phyloP scores from a whole-genome alignment of 192 early-diverging fungal genomes.

The Coemansia sp. region DNA sequence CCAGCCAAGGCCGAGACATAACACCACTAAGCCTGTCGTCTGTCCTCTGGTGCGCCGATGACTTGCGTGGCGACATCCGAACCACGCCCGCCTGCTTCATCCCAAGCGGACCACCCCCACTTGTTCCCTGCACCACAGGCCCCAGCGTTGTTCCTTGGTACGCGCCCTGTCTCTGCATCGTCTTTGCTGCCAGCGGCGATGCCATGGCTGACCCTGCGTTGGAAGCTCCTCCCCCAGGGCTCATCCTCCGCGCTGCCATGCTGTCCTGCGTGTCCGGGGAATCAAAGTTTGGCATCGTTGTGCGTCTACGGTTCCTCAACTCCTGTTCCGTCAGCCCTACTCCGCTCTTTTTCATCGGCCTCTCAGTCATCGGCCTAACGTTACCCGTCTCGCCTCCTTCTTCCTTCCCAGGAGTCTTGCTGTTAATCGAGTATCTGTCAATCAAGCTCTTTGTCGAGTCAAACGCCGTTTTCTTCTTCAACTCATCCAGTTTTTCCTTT shows the following conservation, averaged over 20 bases:
- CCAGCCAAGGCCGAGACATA: conserved; percentile 70
- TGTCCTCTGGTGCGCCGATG: conserved; percentile 10
- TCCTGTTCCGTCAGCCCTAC: conserved; percentile 16
- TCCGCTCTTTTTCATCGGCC: conserved; percentile 1
- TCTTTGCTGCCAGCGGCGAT: conserved; percentile 55
- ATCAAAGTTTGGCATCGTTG: conserved; percentile 60
- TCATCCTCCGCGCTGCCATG: not conserved
- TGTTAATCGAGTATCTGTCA: conserved; percentile 77
- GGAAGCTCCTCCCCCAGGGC: not conserved
- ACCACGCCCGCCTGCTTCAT: conserved; percentile 28
- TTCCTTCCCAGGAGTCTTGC: conserved; percentile 8
- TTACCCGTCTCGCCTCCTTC: not conserved
- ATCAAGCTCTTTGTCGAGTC: conserved; percentile 86
- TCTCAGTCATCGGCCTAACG: not conserved
- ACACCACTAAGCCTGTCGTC: not conserved
- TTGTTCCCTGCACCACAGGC: not conserved
- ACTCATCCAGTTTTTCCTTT: conserved; percentile 81
- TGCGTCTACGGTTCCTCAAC: conserved; percentile 35
- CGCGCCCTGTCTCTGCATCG: conserved; percentile 2
- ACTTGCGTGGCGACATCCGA: conserved; percentile 14
- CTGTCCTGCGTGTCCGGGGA: conserved; percentile 70
- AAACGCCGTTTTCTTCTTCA: conserved; percentile 94
- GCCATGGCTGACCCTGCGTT: conserved; percentile 62
- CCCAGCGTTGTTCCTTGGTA: conserved; percentile 5
- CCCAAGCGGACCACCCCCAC: not conserved